These are phyloP conservation scores for Plicaturopsis crispa DNA, from an alignment of 768 basidiomycete species.

Conservation along the genomic window DNA sequence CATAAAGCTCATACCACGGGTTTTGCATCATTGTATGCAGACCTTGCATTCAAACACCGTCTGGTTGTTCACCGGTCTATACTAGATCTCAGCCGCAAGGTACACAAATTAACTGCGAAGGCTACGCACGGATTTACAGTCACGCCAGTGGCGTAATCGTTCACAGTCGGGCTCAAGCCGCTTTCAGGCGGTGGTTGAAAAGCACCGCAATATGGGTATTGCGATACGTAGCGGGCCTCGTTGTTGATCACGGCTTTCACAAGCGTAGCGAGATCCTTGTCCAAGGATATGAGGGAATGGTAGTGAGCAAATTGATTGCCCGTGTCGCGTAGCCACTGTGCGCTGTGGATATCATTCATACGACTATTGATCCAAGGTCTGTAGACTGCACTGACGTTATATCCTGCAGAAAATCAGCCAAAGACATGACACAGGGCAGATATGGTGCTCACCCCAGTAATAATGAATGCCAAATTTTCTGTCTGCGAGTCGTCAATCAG, in stretches of 20 bases:
- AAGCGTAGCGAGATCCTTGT: slow-evolving; percentile 51
- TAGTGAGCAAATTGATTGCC: slow-evolving; percentile 80
- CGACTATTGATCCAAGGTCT: no score
- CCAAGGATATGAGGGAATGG: slow-evolving; percentile 45
- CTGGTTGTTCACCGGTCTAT: slow-evolving; percentile 57
- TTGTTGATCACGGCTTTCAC: slow-evolving; percentile 82
- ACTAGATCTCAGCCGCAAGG: neutral
- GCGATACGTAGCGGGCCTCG: slow-evolving; percentile 63
- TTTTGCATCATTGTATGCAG: no score
- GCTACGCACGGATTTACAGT: slow-evolving; percentile 62
- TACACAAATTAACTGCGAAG: neutral
- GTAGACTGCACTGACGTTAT: slow-evolving; percentile 59
- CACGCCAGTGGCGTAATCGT: slow-evolving; percentile 64
- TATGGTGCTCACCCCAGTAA: slow-evolving; percentile 62
- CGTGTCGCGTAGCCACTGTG: slow-evolving; percentile 80
- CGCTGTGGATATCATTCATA: no score
- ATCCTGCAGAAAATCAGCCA: slow-evolving; percentile 33
- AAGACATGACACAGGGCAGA: no score
- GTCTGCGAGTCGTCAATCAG: slow-evolving; percentile 25
- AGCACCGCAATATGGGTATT: slow-evolving; percentile 74
- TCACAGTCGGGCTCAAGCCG: slow-evolving; percentile 52
- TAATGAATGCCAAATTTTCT: slow-evolving; percentile 71
- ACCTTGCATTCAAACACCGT: slow-evolving; percentile 84
- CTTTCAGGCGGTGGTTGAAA: slow-evolving; percentile 80
- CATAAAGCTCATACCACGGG: no score